Percentiles rank a stretch among this genome's conserved stretches.
Evolutionary conservation across 2,329 filamentous ascomycete species (phyloP).

Genomic region (Colletotrichum tropicale): DNA sequence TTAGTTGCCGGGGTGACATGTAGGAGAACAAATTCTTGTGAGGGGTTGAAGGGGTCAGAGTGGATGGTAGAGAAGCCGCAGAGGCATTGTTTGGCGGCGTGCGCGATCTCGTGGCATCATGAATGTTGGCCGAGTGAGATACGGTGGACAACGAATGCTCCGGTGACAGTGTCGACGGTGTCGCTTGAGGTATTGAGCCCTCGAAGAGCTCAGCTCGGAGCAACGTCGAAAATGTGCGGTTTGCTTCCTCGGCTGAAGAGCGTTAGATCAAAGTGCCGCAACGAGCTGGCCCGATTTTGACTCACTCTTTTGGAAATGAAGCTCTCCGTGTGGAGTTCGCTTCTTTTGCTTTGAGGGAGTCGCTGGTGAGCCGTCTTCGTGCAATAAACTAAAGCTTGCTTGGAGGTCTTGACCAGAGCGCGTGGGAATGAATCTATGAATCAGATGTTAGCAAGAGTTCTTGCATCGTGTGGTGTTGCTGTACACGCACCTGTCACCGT

Average conservation of each 20-base stretch:
- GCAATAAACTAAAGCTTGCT: conserved; percentile 88
- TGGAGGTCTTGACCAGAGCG: conserved; percentile 91
- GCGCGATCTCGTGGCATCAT: conserved; percentile 74
- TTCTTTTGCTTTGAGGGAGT: conserved; percentile 87
- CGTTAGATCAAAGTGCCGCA: neutral
- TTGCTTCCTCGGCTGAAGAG: conserved; percentile 81
- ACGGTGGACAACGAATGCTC: conserved; percentile 57
- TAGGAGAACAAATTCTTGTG: conserved; percentile 98
- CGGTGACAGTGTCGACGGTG: conserved; percentile 66
- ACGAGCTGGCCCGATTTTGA: conserved; percentile 1
- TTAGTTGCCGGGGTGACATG: conserved; percentile 75
- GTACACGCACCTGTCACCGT: conserved; percentile 61
- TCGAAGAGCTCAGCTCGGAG: conserved; percentile 94
- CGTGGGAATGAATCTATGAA: conserved; percentile 87
- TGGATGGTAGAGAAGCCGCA: conserved; percentile 68
- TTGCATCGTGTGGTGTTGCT: neutral
- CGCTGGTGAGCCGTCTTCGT: conserved; percentile 91
- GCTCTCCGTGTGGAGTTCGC: conserved; percentile 84
- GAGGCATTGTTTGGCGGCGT: conserved; percentile 77
- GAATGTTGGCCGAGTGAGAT: conserved; percentile 52
- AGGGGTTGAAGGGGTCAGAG: conserved; percentile 89
- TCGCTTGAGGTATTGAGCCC: conserved; percentile 81
- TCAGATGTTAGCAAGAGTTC: neutral
- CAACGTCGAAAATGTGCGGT: conserved; percentile 87
- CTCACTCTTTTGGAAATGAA: conserved; percentile 93